Evolutionary conservation across 2,329 filamentous ascomycete genomes (phyloP).

Genomic region (Colletotrichum noveboracense): DNA sequence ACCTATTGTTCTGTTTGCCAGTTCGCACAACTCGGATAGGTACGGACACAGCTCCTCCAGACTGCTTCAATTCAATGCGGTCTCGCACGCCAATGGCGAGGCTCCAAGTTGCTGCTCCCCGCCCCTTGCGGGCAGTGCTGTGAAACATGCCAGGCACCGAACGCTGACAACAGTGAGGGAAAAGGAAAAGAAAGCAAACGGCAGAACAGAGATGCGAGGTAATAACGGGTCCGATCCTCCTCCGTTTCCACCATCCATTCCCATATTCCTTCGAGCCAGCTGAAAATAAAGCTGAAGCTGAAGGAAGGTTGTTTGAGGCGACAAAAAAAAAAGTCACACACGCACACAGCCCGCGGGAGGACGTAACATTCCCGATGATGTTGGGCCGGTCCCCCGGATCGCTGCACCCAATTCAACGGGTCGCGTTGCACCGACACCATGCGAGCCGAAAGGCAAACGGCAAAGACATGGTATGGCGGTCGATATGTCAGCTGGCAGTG

Average conservation of each 20-base stretch:
- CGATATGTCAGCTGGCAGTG: neutral
- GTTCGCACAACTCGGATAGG: neutral
- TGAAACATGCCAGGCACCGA: neutral
- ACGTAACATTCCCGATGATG: neutral
- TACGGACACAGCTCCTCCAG: neutral
- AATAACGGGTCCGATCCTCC: neutral
- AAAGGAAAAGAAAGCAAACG: neutral
- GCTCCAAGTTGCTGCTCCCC: neutral
- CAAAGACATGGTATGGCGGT: neutral
- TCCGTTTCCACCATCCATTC: neutral
- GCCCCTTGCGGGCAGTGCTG: neutral
- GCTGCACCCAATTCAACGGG: neutral
- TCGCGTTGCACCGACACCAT: neutral
- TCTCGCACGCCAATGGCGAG: neutral
- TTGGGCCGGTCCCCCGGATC: neutral
- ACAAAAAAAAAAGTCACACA: neutral
- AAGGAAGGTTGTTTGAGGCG: neutral
- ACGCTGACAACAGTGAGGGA: neutral
- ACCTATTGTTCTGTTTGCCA: neutral
- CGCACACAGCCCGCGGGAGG: neutral
- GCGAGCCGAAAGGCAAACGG: neutral
- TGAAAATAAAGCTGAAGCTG: neutral
- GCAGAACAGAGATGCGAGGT: neutral
- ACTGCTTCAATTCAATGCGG: neutral
- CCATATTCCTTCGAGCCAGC: neutral